Percentiles rank a stretch among this genome's conserved stretches.
Conservation (phyloP, 2,329 filamentous ascomycete genomes). For the Gaeumannomyces sp. region DNA sequence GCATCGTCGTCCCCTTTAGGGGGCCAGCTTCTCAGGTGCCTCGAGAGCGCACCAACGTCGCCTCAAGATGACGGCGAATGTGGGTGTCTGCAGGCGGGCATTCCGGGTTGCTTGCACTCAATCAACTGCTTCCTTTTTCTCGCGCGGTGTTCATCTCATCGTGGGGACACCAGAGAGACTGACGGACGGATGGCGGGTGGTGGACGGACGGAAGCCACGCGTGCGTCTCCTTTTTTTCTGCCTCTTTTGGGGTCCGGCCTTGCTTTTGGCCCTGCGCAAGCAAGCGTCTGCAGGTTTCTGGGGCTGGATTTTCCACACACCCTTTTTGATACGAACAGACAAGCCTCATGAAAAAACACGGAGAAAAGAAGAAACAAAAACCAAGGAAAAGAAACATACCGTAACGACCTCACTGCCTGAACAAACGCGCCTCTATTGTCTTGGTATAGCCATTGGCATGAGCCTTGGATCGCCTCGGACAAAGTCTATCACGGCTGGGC, state of each 20-base stretch:
- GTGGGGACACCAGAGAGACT: background rate
- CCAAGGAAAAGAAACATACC: background rate
- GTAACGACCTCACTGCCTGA: too few relatives aligned
- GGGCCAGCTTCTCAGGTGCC: background rate
- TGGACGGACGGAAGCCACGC: background rate
- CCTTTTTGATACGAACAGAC: too few relatives aligned
- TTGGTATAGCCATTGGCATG: background rate
- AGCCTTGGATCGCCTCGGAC: background rate
- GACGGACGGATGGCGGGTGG: background rate
- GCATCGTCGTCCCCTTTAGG: conserved; percentile 2
- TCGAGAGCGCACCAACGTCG: background rate
- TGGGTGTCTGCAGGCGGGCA: background rate
- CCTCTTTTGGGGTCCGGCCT: background rate
- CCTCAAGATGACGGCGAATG: background rate
- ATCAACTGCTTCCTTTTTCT: background rate
- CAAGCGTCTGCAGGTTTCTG: background rate
- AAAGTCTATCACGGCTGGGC: background rate
- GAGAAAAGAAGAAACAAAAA: background rate
- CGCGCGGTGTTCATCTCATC: background rate
- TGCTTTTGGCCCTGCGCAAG: background rate
- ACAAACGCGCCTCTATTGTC: background rate
- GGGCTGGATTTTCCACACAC: background rate
- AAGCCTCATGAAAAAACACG: background rate
- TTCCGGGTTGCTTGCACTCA: background rate
- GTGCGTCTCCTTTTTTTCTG: background rate